These are phyloP conservation scores for Linnemannia schmuckeri DNA, from an alignment of 192 early-diverging fungal genomes.

Conservation along the genomic window DNA sequence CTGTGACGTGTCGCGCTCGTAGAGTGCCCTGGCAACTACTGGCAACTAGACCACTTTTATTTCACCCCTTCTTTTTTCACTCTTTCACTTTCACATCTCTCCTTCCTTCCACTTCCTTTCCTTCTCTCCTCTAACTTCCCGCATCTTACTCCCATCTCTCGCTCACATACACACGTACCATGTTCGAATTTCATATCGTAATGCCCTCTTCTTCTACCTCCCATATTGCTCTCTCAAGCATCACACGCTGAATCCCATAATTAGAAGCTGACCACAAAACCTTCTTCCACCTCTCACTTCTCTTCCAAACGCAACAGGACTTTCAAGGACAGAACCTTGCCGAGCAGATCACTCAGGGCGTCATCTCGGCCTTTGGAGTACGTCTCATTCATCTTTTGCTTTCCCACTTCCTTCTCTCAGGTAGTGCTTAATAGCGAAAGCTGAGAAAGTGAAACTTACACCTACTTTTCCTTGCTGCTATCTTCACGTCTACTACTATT, in stretches of 20 bases:
- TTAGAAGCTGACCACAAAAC: background rate
- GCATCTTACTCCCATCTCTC: background rate
- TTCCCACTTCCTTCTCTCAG: background rate
- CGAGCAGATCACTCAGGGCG: slow-evolving; percentile 43
- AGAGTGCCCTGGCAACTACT: background rate
- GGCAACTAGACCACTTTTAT: background rate
- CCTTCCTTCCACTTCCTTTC: background rate
- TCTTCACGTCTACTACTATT: background rate
- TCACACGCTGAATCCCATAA: background rate
- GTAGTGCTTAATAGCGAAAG: background rate
- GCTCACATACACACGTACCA: slow-evolving; percentile 1
- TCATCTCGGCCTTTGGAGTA: slow-evolving; percentile 51
- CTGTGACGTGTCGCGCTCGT: slow-evolving; percentile 8
- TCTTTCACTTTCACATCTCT: background rate
- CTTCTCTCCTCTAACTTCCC: background rate
- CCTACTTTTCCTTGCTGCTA: background rate
- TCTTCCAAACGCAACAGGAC: slow-evolving; percentile 20
- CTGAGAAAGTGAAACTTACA: background rate
- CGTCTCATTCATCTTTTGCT: background rate
- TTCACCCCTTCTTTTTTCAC: background rate
- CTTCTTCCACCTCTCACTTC: background rate
- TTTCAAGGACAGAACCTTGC: slow-evolving; percentile 46
- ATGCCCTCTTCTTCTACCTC: background rate
- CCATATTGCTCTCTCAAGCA: background rate
- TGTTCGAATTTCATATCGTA: slow-evolving; percentile 56